A percentile compares a stretch with the other conserved stretches of the same genome.
Evolutionary conservation across 257 asterid genomes (phyloP).

Genomic region (Solanum bulbocastanum): DNA sequence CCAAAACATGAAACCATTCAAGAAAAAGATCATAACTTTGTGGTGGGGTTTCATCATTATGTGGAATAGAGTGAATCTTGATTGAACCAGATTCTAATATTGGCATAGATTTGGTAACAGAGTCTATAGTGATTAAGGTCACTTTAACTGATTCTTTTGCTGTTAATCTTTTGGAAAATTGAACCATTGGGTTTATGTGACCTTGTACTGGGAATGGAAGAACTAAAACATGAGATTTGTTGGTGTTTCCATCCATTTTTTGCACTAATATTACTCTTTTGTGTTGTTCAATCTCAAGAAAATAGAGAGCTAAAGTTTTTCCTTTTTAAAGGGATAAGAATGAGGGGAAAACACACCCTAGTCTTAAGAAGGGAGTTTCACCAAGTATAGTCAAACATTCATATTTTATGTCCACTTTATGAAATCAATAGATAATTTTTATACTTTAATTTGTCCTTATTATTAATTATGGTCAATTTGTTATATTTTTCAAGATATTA

Average conservation of each 20-base stretch:
- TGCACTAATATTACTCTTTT: background rate
- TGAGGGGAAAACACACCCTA: background rate
- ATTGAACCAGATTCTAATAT: background rate
- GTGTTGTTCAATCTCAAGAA: background rate
- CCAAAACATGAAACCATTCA: slow-evolving; percentile 1
- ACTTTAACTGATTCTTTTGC: slow-evolving; percentile 16
- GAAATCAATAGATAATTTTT: no score
- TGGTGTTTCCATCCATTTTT: background rate
- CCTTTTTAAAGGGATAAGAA: background rate
- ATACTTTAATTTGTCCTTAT: no score
- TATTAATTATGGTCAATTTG: no score
- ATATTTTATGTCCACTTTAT: no score
- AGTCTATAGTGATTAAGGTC: slow-evolving; percentile 16
- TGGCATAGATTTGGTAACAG: background rate
- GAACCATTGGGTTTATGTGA: slow-evolving; percentile 44
- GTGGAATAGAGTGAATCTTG: slow-evolving; percentile 16
- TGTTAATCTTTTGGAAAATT: slow-evolving; percentile 33
- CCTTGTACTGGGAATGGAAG: slow-evolving; percentile 48
- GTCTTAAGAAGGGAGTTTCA: background rate
- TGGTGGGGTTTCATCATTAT: slow-evolving; percentile 1
- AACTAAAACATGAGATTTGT: slow-evolving; percentile 13
- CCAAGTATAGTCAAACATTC: background rate
- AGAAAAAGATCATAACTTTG: slow-evolving; percentile 1
- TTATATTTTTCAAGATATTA: no score
- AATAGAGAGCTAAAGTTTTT: background rate